Percentiles rank a stretch among this genome's conserved stretches.
Evolutionary conservation across 176 grass and related monocot genomes (phyloP).

Genomic region (Ampelocalamus luodianensis): DNA sequence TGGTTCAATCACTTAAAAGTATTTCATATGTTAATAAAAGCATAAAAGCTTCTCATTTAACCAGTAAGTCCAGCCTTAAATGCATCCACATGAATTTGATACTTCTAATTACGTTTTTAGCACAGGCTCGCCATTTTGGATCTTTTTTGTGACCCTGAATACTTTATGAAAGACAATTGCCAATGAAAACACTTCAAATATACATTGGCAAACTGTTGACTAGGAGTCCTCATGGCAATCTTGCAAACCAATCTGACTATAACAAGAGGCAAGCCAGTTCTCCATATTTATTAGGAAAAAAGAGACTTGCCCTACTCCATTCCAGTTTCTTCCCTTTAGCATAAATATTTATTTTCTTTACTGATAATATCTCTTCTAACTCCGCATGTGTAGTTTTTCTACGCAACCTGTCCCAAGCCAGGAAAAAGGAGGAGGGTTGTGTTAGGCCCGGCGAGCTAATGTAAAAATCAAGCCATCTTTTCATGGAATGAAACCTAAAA

Average conservation of each 20-base stretch:
- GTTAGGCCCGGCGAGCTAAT: too few species aligned
- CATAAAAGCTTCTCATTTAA: neutral
- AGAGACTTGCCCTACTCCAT: neutral
- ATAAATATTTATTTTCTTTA: neutral
- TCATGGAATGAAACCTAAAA: too few species aligned
- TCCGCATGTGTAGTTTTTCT: too few species aligned
- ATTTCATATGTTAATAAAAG: neutral
- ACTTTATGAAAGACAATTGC: neutral
- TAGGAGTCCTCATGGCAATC: neutral
- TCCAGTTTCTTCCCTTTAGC: neutral
- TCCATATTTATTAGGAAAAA: too few species aligned
- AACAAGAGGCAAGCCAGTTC: neutral
- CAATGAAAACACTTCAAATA: neutral
- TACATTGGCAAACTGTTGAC: conserved; percentile 26
- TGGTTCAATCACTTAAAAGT: neutral
- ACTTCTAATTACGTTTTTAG: neutral
- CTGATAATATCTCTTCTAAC: neutral
- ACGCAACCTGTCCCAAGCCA: too few species aligned
- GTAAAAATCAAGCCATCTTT: too few species aligned
- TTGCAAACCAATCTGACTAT: neutral
- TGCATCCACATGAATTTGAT: neutral
- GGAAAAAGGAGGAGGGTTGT: too few species aligned
- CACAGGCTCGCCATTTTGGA: neutral
- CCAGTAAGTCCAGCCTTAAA: neutral
- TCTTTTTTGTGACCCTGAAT: neutral